Base-by-base conservation (phyloP, 2,329 filamentous ascomycete genomes). In the Nothophaeocryptopus gaeumannii region DNA sequence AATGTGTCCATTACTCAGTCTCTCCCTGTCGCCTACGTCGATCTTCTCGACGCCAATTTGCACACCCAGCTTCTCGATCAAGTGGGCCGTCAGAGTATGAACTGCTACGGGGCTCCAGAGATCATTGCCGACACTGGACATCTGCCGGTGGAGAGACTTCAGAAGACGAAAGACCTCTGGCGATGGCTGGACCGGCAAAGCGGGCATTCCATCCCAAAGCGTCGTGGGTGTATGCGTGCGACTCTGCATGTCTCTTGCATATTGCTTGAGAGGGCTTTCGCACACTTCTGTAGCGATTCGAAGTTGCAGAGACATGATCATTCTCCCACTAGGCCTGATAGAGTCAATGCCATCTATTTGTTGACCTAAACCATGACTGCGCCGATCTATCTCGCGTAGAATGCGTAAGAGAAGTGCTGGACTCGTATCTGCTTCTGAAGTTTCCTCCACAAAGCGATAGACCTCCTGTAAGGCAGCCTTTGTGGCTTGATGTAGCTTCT, bases 201-300 rank as follows among this genome's bases (percentile, higher is more conserved):
- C 75, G 0, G 88, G 87, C 33, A 81, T 75, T 0, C 88, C 88
- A 65, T 95, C 89, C 91, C 91, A 96, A 0, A 96, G 74, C 0
- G 80, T 77, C 44, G 83, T 78, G 5, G 85, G 83, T 8, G 39
- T 45, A 29, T 33, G 43, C 8, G 39, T 34, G 14, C 31, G 36
- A n/a, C 20, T 29, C n/a, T 39, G 37, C n/a, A 54, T 12, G 16
- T 10, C 44, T 29, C 32, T 38, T 15, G 39, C 14, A 45, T 48
- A 58, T 26, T 38, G 35, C n/a, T 44, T 39, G 20, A 48, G 11
- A 32, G 47, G 42, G 10, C 49, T 51, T 9, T 47, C 39, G 0
- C 78, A 73, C 1, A 86, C 77, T 26, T 78, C 71, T 2, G 64
- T 63, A 0, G 81, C 83, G 4, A 95, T 69, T 2, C 75, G 74